Evolutionary conservation across 2,329 filamentous ascomycete genomes (phyloP).

Genomic region (Aspergillus bombycis): DNA sequence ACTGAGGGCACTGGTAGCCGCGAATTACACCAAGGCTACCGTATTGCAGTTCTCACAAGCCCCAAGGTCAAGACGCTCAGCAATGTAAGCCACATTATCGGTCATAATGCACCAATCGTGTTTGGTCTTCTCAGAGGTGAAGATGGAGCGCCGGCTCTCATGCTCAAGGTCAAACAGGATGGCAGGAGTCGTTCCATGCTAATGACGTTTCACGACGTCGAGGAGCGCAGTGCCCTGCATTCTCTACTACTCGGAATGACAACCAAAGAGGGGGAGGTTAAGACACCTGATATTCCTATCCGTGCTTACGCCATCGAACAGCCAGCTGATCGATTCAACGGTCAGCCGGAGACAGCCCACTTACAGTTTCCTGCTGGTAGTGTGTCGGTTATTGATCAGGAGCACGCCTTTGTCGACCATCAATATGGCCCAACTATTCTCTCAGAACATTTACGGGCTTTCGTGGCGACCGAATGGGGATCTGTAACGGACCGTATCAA

Average conservation of each 20-base stretch:
- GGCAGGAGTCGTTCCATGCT: slow-evolving; percentile 71
- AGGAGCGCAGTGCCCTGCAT: slow-evolving; percentile 72
- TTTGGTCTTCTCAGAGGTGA: slow-evolving; percentile 78
- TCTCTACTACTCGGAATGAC: slow-evolving; percentile 72
- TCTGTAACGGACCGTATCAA: slow-evolving; percentile 84
- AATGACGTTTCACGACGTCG: slow-evolving; percentile 74
- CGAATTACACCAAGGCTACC: slow-evolving; percentile 75
- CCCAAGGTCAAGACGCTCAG: slow-evolving; percentile 76
- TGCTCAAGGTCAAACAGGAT: slow-evolving; percentile 70
- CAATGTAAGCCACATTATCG: slow-evolving; percentile 71
- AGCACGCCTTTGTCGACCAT: slow-evolving; percentile 58
- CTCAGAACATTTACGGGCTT: slow-evolving; percentile 74
- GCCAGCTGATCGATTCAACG: slow-evolving; percentile 39
- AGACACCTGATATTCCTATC: slow-evolving; percentile 71
- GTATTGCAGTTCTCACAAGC: slow-evolving; percentile 76
- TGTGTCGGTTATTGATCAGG: slow-evolving; percentile 68
- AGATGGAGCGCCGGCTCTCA: slow-evolving; percentile 68
- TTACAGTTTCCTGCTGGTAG: slow-evolving; percentile 42
- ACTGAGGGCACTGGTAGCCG: slow-evolving; percentile 73
- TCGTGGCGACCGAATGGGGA: slow-evolving; percentile 75
- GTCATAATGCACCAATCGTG: slow-evolving; percentile 68
- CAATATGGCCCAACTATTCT: slow-evolving; percentile 70
- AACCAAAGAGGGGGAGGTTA: slow-evolving; percentile 67
- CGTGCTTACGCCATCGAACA: slow-evolving; percentile 66
- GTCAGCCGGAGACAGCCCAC: slow-evolving; percentile 33